A percentile compares a stretch with the other conserved stretches of the same genome.
phyloP scores from a whole-genome alignment of 2,329 filamentous ascomycete genomes.

The Botrytis aclada region DNA sequence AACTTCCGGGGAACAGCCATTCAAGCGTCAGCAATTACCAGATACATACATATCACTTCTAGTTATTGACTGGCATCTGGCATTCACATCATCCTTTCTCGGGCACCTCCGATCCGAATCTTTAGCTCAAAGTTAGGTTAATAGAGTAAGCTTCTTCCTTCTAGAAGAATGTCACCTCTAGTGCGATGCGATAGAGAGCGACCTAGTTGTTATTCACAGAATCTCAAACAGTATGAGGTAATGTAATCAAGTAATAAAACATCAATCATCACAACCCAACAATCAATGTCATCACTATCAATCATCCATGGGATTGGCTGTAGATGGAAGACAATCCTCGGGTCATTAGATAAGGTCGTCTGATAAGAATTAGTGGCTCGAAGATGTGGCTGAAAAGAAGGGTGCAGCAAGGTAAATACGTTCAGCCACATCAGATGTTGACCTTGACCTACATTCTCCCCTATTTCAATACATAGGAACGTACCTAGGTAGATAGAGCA shows the following conservation, averaged over 20 bases:
- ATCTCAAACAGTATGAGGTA: not conserved
- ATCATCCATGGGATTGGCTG: not conserved
- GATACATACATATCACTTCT: not conserved
- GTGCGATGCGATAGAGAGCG: not conserved
- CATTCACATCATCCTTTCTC: not conserved
- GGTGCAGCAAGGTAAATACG: too few species aligned
- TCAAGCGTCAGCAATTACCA: not conserved
- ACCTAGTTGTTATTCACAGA: not conserved
- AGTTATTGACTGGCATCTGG: not conserved
- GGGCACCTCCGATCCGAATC: not conserved
- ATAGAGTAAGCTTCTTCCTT: not conserved
- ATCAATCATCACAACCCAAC: not conserved
- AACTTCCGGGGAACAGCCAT: not conserved
- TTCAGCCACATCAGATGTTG: slow-evolving; percentile 4
- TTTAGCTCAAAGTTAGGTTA: not conserved
- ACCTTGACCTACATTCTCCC: not conserved
- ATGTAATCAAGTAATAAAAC: not conserved
- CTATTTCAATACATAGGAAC: not conserved
- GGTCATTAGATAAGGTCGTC: not conserved
- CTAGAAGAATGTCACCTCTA: not conserved
- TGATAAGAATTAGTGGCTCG: slow-evolving; percentile 7
- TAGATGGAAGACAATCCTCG: not conserved
- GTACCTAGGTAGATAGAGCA: not conserved
- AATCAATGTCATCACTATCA: not conserved
- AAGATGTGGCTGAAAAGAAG: not conserved